Base-by-base conservation (phyloP, 768 basidiomycete genomes). In the Leucocoprinus leucothites region DNA sequence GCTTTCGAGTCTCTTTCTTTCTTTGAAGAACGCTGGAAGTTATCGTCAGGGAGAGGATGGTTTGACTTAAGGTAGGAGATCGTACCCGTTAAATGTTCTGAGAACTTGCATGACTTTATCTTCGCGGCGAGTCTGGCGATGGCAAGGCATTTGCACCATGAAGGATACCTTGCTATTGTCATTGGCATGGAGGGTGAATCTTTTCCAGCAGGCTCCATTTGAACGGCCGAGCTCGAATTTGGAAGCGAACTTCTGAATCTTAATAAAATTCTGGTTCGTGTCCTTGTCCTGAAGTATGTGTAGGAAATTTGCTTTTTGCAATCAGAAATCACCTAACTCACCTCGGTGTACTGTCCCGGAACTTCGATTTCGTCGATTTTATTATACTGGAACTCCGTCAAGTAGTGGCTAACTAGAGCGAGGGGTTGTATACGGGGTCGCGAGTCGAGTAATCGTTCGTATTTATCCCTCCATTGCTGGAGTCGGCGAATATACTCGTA, bases 281-380 rank as follows among this genome's bases (percentile, higher is more conserved):
- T 99, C 96, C 69, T 95, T 94, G 66, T 98, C 94, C 94, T 97
- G 63, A 13, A 41, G 19, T 26, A 24, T 42, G n/a, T 46, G 14
- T 51, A n/a, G 57, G 44, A 19, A 26, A 35, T 22, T 26, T 47
- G 31, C 28, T 38, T 38, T 34, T 13, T 1, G 56, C 11, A 22
- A 11, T 25, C 44, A 26, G 8, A 41, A 42, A 7, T 19, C 18
- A 21, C 1, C 9, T n/a, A n/a, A 58, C 64, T 21, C n/a, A 91
- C 94, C 82, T 98, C 92, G 0, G 94, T 90, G 67, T 99, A 99
- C 69, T 99, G 97, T 6, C 97, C 97, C n/a, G 95, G 95, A 48
- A 99, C 84, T 65, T 99, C 95, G 36, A 99, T 91, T 60, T 99
- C 96, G 60, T 98, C 97, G 48, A 96, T 94, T 68, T 94, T 97